phyloP scores from a whole-genome alignment of 2,329 filamentous ascomycete genomes.

The Phialocephala subalpina region DNA sequence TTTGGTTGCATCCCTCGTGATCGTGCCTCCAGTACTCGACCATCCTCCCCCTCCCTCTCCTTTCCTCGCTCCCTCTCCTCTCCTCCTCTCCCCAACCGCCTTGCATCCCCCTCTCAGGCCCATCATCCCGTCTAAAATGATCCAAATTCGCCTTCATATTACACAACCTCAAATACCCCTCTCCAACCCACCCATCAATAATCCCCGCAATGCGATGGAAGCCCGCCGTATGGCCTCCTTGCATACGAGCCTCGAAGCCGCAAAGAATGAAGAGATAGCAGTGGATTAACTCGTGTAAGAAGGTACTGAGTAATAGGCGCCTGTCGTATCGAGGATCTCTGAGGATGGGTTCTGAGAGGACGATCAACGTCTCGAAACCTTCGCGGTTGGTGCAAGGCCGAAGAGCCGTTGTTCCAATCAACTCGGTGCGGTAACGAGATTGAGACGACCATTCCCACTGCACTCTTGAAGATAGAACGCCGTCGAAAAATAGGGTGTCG shows the following conservation, averaged over 20 bases:
- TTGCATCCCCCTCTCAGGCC: neutral
- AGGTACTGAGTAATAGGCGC: constrained; percentile 68
- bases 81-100: neutral
- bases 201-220: constrained; percentile 65
- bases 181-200: constrained; percentile 68
- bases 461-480: constrained; percentile 63
- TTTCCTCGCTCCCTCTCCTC: neutral
- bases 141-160: constrained; percentile 70
- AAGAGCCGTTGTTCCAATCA: constrained; percentile 70
- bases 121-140: constrained; percentile 50
- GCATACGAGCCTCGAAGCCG: constrained; percentile 61
- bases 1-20: constrained; percentile 32
- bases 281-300: constrained; percentile 73
- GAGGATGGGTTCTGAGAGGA: constrained; percentile 67
- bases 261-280: constrained; percentile 71
- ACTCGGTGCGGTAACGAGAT: constrained; percentile 58
- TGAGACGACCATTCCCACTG: constrained; percentile 68
- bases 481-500: constrained; percentile 69
- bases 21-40: constrained; percentile 15
- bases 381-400: constrained; percentile 48
- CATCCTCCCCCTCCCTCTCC: neutral
- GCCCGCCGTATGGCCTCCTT: constrained; percentile 67
- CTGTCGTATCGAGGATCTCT: constrained; percentile 59
- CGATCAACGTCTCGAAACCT: constrained; percentile 69
- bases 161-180: constrained; percentile 60